Conservation (phyloP, 2,329 filamentous ascomycete species). For the Taxawa tesnikishii region DNA sequence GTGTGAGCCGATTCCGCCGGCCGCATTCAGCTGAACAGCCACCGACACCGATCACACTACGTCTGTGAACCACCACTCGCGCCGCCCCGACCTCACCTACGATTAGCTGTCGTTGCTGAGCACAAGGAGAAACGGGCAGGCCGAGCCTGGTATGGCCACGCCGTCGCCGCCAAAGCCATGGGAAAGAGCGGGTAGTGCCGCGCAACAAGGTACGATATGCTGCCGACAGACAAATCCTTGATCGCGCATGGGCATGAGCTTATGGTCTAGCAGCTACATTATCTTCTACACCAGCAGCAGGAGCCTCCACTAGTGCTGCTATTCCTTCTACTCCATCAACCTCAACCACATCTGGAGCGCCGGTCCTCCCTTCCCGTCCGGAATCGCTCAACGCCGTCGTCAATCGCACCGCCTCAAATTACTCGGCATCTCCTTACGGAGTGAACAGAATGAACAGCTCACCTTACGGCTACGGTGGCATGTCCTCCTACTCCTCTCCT, state of each 20-base stretch:
- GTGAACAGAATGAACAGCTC: conserved; percentile 34
- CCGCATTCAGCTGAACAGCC: too few relatives aligned
- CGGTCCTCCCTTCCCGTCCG: conserved; percentile 70
- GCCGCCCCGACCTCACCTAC: too few relatives aligned
- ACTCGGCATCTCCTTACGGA: conserved; percentile 38
- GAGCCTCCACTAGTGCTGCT: conserved; percentile 28
- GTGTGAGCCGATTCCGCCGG: too few relatives aligned
- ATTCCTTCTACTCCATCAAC: conserved; percentile 28
- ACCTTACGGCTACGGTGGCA: conserved; percentile 37
- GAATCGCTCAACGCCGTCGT: conserved; percentile 66
- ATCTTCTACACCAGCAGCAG: conserved; percentile 24
- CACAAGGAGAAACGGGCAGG: too few relatives aligned
- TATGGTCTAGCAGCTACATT: conserved; percentile 18
- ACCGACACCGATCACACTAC: too few relatives aligned
- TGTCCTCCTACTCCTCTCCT: conserved; percentile 39
- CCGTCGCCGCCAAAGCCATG: conserved; percentile 89
- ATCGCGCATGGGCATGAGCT: conserved; percentile 8
- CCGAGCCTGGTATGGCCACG: conserved; percentile 5
- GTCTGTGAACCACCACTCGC: too few relatives aligned
- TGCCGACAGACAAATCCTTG: not conserved
- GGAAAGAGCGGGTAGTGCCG: conserved; percentile 63
- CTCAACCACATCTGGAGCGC: conserved; percentile 32
- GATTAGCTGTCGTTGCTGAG: too few relatives aligned
- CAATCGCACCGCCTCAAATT: conserved; percentile 78
- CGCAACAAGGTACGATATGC: too few relatives aligned